Evolutionary conservation across 805 yeast genomes (phyloP).

Genomic region (Kodamaea fukazawae): DNA sequence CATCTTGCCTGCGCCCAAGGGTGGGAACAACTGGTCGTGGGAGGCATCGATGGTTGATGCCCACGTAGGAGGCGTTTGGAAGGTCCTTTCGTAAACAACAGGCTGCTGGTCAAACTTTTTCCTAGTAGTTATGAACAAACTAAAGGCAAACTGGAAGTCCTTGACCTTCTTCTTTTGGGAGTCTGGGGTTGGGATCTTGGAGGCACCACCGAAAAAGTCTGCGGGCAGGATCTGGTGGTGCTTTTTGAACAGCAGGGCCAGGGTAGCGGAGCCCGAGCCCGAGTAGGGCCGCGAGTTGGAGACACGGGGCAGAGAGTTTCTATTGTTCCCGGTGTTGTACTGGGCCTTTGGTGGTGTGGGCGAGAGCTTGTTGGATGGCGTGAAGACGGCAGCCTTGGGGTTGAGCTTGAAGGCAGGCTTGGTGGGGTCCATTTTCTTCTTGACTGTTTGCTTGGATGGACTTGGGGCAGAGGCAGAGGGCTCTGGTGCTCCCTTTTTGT

Average conservation of each 20-base stretch:
- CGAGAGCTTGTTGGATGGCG: conserved; percentile 42
- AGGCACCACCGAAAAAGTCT: conserved; percentile 42
- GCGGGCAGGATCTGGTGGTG: conserved; percentile 39
- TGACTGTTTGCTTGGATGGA: conserved; percentile 12
- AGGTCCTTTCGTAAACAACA: conserved; percentile 56
- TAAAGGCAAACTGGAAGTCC: conserved; percentile 46
- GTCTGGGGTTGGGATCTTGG: conserved; percentile 36
- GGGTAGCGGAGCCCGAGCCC: conserved; percentile 17
- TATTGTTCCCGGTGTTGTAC: conserved; percentile 20
- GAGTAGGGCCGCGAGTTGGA: conserved; percentile 18
- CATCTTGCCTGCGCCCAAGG: conserved; percentile 12
- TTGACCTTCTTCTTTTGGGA: conserved; percentile 34
- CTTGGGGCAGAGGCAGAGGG: conserved; percentile 10
- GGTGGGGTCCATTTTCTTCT: conserved; percentile 54
- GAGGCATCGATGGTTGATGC: conserved; percentile 55
- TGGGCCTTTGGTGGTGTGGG: conserved; percentile 28
- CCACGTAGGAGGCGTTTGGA: conserved; percentile 79
- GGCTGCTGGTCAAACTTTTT: conserved; percentile 26
- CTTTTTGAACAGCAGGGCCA: conserved; percentile 21
- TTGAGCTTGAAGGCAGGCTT: conserved; percentile 68
- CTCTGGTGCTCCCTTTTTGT: conserved; percentile 12
- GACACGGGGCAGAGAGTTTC: conserved; percentile 34
- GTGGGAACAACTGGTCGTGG: conserved; percentile 51
- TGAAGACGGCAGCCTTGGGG: conserved; percentile 64
- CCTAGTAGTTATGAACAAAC: conserved; percentile 49